Base-by-base conservation (phyloP, 2,329 filamentous ascomycete species). In the Fusarium luffae region DNA sequence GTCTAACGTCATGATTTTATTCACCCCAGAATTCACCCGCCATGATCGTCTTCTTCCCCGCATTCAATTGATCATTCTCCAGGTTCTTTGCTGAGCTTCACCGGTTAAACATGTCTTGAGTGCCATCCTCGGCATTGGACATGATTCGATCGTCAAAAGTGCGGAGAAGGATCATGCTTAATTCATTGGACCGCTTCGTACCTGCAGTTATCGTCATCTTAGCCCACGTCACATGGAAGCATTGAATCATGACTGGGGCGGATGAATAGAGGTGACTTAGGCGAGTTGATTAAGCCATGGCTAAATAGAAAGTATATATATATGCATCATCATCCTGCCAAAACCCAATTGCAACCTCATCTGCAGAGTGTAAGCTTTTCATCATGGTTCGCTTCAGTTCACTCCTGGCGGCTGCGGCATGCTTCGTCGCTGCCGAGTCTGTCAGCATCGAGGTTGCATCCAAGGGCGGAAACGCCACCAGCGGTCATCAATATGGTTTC, bases 401-500 rank as follows among this genome's bases (percentile, higher is more conserved):
- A 32, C 60, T 70, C 25, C 41, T 70, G 8, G 63, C 67, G 27
- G 68, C 64, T 42, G 59, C 68, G 55, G 68, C 55, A 14, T 71
- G 40, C 30, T 54, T 66, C 32, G 59, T 54, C 19, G 62, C 59
- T 28, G 68, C 40, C 18, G 68, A 59, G 41, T 78, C 80, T 47
- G 69, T 82, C 21, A 71, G 79, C 55, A 82, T 84, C 46, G 74
- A 71, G 11, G 79, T 84, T 7, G 75, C 74, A 13, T 76, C 77
- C 4, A 75, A 76, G 4, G 80, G 81, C 8, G 82, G 82, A 5
- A 84, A 84, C 55, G 77, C 74, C 14, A 84, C 82, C 0, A 81
- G 79, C 19, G 80, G 80, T 14, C 81, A 82, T 54, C 82, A 83
- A 59, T 84, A 84, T 69, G 82, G 82, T 1, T 82, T 84, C 64